A percentile compares a stretch with the other conserved stretches of the same genome.
These are phyloP conservation scores for Theobroma cacao DNA, from an alignment of 345 rosid genomes.

Conservation along the genomic window DNA sequence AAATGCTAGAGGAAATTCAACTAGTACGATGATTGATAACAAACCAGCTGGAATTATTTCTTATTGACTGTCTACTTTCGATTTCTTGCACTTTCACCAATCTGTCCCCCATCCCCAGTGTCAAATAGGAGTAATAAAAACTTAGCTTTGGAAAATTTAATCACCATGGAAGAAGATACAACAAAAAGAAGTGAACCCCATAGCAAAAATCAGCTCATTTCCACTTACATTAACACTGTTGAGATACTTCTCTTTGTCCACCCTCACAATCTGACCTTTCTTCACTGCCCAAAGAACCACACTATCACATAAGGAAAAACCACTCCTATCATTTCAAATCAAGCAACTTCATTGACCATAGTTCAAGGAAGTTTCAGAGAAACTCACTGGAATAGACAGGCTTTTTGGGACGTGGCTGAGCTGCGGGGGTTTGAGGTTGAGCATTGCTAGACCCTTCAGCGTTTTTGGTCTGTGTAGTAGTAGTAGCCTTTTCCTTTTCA, in stretches of 20 bases:
- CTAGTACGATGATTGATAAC: neutral
- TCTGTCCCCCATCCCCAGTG: neutral
- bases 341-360: neutral
- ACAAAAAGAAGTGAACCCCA: neutral
- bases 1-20: neutral
- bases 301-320: neutral
- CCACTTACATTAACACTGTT: slow-evolving; percentile 71
- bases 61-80: neutral
- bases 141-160: neutral
- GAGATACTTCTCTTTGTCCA: slow-evolving; percentile 94
- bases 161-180: too few relatives aligned
- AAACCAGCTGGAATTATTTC: neutral
- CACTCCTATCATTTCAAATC: neutral
- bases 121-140: neutral
- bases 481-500: slow-evolving; percentile 37
- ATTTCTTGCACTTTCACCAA: neutral
- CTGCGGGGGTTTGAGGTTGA: slow-evolving; percentile 35
- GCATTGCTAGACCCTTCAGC: slow-evolving; percentile 31
- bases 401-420: slow-evolving; percentile 55
- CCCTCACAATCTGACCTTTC: slow-evolving; percentile 97
- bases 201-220: neutral
- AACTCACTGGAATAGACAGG: slow-evolving; percentile 87
- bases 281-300: slow-evolving; percentile 58
- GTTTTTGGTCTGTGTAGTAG: slow-evolving; percentile 24
- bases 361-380: neutral